Base-by-base conservation (phyloP, 2,329 filamentous ascomycete species). In the Aureobasidium lini region DNA sequence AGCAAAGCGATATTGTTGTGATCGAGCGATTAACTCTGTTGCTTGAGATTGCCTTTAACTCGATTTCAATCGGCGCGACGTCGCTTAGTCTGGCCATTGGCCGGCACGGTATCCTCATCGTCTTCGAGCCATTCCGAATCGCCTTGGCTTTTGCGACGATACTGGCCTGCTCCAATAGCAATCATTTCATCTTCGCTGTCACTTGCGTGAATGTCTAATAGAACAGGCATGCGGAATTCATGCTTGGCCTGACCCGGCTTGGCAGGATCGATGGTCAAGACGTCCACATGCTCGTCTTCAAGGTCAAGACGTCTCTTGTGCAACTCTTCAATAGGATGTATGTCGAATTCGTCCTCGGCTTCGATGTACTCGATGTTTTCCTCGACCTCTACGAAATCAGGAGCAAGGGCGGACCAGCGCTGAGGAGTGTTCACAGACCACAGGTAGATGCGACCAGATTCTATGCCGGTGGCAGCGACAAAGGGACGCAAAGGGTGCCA, bases 281-380 rank as follows among this genome's bases (percentile, higher is more conserved):
- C 90, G 68, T 99, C 94, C 4, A 97, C 86, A 61, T 91, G 87
- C 71, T 97, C 94, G 67, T 97, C 94, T 74, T 99, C 94, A 11
- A 88, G 82, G 70, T 97, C 92, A 2, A 97, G 80, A 44, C 92
- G 84, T 32, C 93, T 84, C 72, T 96, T 93, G 70, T 95, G 90
- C 59, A 97, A 86, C 72, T 97, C 93, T 70, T 96, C 93, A 60
- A 93, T 87, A 0, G 91, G 91, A 70, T 97, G 94, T 60, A 97
- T 95, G 72, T 99, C 95, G 67, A 99, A 99, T 70, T 99, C 94
- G 71, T 99, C 94, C 74, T 99, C 94, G 59, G 84, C 84, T 73
- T 99, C 94, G 43, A 95, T 84, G 70, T 99, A 99, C 71, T 97
- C 90, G 23, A 96, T 91, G 66, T 99, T 99, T 74, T 99, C 94